These are phyloP conservation scores for Cladorrhinum sp. DNA, from an alignment of 2,329 filamentous ascomycete genomes.

Conservation along the genomic window DNA sequence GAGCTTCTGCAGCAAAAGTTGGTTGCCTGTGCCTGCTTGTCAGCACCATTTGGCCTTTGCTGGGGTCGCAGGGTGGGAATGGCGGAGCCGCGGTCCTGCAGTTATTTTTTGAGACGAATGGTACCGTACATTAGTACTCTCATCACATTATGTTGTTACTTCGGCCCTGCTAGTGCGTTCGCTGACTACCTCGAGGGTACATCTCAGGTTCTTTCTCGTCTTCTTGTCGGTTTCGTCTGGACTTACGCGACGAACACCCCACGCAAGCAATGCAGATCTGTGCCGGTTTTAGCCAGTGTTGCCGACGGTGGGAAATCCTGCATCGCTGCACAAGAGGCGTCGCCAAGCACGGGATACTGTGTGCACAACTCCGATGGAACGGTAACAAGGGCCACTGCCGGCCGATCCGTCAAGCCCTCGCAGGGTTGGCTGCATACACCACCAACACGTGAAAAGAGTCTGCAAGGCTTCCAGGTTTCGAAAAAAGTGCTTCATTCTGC, in stretches of 20 bases:
- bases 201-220: constrained; percentile 9
- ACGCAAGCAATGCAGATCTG: background rate
- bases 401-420: constrained; percentile 15
- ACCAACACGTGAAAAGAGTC: background rate
- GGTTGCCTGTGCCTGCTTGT: constrained; percentile 22
- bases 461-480: background rate
- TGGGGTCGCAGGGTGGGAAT: constrained; percentile 8
- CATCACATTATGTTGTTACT: constrained; percentile 8
- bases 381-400: constrained; percentile 14
- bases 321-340: constrained; percentile 1
- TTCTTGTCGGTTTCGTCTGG: constrained; percentile 10
- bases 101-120: background rate
- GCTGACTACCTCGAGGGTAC: constrained; percentile 12
- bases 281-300: constrained; percentile 14
- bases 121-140: background rate
- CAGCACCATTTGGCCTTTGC: constrained; percentile 10
- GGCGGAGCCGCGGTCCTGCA: background rate
- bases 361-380: constrained; percentile 6
- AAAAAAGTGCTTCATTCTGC: background rate
- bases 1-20: constrained; percentile 14
- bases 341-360: background rate
- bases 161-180: constrained; percentile 3
- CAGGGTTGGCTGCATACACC: constrained; percentile 4
- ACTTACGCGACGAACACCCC: background rate
- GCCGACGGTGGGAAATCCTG: constrained; percentile 7